Conservation (phyloP, 108 stramenopile genomes). For the Seminavis robusta region DNA sequence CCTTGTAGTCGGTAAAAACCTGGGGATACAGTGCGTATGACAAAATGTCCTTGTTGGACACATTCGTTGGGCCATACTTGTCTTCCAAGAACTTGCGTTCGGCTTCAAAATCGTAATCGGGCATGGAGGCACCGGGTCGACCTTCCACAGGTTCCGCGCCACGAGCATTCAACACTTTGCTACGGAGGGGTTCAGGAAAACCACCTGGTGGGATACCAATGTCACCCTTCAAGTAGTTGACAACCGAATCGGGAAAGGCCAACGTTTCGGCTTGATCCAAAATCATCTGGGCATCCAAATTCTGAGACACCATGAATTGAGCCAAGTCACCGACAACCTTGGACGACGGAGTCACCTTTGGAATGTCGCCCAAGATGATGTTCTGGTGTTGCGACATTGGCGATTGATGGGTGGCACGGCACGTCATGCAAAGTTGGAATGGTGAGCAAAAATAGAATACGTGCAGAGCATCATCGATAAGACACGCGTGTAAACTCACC, state of each 20-base stretch:
- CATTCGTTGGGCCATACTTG: slow-evolving; percentile 60
- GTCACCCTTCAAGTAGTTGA: slow-evolving; percentile 94
- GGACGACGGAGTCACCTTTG: slow-evolving; percentile 95
- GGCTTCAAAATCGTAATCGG: slow-evolving; percentile 74
- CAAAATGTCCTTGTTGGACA: slow-evolving; percentile 87
- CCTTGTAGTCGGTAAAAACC: slow-evolving; percentile 86
- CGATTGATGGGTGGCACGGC: too few relatives aligned
- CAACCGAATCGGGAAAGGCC: slow-evolving; percentile 87
- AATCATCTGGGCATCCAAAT: slow-evolving; percentile 87
- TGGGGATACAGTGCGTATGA: slow-evolving; percentile 90
- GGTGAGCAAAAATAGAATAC: too few relatives aligned
- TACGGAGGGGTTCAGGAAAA: slow-evolving; percentile 94
- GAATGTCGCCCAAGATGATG: slow-evolving; percentile 91
- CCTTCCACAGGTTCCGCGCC: slow-evolving; percentile 82
- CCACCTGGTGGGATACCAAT: slow-evolving; percentile 93
- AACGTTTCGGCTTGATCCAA: slow-evolving; percentile 84
- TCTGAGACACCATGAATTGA: slow-evolving; percentile 93
- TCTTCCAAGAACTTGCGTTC: slow-evolving; percentile 60
- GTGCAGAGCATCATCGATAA: too few relatives aligned
- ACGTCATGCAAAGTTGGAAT: too few relatives aligned
- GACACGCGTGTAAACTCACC: too few relatives aligned
- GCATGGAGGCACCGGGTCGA: slow-evolving; percentile 92
- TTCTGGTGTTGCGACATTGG: too few relatives aligned
- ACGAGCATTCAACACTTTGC: slow-evolving; percentile 73
- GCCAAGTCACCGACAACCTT: slow-evolving; percentile 98